phyloP scores from a whole-genome alignment of 257 asterid species.

The Solanum pinnatisectum region DNA sequence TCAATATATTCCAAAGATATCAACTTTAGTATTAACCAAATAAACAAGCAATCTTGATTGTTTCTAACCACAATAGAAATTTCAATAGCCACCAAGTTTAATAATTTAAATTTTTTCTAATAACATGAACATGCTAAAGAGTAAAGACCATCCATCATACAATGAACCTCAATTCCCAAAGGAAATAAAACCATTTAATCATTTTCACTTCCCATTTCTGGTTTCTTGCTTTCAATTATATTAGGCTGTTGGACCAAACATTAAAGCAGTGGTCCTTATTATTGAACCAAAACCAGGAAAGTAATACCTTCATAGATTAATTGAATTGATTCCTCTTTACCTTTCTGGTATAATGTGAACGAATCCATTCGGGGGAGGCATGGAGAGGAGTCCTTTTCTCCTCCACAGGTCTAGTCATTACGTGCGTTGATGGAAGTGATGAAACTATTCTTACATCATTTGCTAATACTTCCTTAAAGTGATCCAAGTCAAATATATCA shows the following conservation, averaged over 20 bases:
- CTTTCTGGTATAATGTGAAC: conserved; percentile 45
- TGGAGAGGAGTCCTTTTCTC: conserved; percentile 74
- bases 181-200: background rate
- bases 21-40: background rate
- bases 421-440: conserved; percentile 84
- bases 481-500: conserved; percentile 86
- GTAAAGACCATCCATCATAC: background rate
- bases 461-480: conserved; percentile 69
- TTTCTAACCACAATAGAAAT: background rate
- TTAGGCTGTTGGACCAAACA: background rate
- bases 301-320: background rate
- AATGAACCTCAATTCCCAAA: background rate
- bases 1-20: background rate
- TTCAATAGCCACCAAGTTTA: background rate
- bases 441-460: conserved; percentile 79
- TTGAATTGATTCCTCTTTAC: conserved; percentile 20
- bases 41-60: background rate
- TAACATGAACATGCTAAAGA: background rate
- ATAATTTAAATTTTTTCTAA: background rate
- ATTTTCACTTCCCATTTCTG: background rate
- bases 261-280: background rate
- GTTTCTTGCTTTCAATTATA: background rate
- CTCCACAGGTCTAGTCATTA: conserved; percentile 81
- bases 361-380: conserved; percentile 74
- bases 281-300: background rate